Evolutionary conservation across 2,329 filamentous ascomycete genomes (phyloP), one percentile per base, ranked within the genome.

Genomic region (Didymella sp.): DNA sequence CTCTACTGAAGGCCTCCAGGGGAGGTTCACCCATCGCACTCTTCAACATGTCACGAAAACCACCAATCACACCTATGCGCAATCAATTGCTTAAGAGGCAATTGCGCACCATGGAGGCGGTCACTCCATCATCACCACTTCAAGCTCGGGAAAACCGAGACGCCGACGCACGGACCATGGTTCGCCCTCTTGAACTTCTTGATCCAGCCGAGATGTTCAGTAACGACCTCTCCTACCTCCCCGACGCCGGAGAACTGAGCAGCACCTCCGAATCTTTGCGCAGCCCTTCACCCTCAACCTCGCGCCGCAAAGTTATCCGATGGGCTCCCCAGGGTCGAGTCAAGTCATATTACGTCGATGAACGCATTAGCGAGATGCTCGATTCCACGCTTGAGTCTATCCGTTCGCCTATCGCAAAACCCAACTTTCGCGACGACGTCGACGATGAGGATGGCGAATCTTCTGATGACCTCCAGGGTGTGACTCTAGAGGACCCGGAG

Each of bases 351-450:
- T 69, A 61, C 35, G 45, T 49, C 25, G 67, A 71, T 8, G 61
- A 62, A n/a, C 56, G 46, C 17, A 60, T 69, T 27, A 58, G 52
- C 55, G 64, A 69, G 25, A 67, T 69, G 64, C 60, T 64, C 13
- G 67, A 69, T 25, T 62, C 64, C 7, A 66, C 62, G 0, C 51
- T 70, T 15, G 61, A 68, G 27, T 51, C 59, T 1, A 63, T 69
- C 37, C 40, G 47, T 7, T 64, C 55, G 5, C 51, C 51, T 9
- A 17, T 33, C 17, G 15, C 25, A 9, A 48, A 38, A 12, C 33
- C 52, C 2, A 24, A 43, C 22, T 46, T 44, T n/a, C 12, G 28
- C 7, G 31, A 37, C 4, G 40, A 44, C 11, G n/a, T n/a, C n/a
- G 5, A 35, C 3, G 25, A 33, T 6, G 50, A 45, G 11, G 15